Percentiles rank a stretch among this genome's conserved stretches.
phyloP scores from a whole-genome alignment of 139 green algal species.

The Prasinococcaceae sp. region DNA sequence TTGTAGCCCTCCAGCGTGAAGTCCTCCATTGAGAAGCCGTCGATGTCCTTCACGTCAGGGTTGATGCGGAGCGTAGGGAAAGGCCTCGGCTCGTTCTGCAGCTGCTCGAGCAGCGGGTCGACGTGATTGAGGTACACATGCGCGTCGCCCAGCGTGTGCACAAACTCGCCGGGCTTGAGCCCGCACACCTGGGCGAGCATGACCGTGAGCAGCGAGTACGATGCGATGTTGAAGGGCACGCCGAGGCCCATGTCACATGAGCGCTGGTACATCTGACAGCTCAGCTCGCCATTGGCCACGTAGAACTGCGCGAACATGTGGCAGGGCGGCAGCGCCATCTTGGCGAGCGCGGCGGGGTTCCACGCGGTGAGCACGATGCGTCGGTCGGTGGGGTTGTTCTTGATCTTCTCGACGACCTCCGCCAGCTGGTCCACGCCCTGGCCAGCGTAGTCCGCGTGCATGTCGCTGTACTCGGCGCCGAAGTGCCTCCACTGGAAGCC shows the following conservation, averaged over 20 bases:
- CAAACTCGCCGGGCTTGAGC: constrained; percentile 77
- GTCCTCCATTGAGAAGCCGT: constrained; percentile 71
- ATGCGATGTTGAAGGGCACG: constrained; percentile 99
- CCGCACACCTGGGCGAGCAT: constrained; percentile 75
- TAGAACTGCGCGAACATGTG: constrained; percentile 98
- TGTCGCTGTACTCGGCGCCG: constrained; percentile 83
- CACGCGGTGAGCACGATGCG: constrained; percentile 92
- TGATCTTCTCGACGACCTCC: constrained; percentile 66
- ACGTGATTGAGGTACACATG: constrained; percentile 98
- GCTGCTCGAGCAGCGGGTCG: constrained; percentile 85
- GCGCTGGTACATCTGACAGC: constrained; percentile 97
- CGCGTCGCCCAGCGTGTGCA: constrained; percentile 88
- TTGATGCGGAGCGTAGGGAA: constrained; percentile 83
- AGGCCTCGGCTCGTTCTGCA: constrained; percentile 51
- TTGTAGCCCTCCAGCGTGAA: constrained; percentile 79
- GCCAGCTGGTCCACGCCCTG: constrained; percentile 90
- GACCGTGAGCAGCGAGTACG: constrained; percentile 84
- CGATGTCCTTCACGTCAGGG: constrained; percentile 70
- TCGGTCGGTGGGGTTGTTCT: constrained; percentile 72
- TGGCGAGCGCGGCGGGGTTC: constrained; percentile 81
- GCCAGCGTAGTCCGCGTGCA: constrained; percentile 88
- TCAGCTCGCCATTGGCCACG: constrained; percentile 89
- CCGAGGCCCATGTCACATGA: constrained; percentile 93
- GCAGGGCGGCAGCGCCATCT: constrained; percentile 97
- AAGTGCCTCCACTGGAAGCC: constrained; percentile 99